Conservation (phyloP, 495 filamentous ascomycete species). For the Rusavskia elegans region DNA sequence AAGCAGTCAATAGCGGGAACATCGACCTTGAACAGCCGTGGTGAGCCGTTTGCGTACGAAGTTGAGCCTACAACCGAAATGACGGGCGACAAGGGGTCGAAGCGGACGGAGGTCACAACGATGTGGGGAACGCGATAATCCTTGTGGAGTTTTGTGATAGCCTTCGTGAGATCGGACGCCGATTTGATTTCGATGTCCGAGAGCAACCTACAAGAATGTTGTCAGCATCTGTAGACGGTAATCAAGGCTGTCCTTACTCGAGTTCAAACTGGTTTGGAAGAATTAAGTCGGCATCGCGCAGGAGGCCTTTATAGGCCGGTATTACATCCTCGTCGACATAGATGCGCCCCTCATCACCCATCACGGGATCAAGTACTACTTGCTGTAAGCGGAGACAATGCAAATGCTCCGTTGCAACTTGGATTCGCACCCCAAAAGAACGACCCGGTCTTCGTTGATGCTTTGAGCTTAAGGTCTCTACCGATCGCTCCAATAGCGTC, state of each 20-base stretch:
- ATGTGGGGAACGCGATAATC: constrained; percentile 72
- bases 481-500: constrained; percentile 73
- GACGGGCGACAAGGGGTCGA: constrained; percentile 29
- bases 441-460: constrained; percentile 45
- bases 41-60: constrained; percentile 37
- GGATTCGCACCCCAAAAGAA: constrained; percentile 69
- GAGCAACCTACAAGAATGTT: constrained; percentile 41
- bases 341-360: constrained; percentile 85
- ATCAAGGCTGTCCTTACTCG: constrained; percentile 42
- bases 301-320: constrained; percentile 68
- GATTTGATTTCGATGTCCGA: constrained; percentile 71
- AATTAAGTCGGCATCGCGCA: constrained; percentile 75
- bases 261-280: constrained; percentile 95
- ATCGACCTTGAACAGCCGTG: constrained; percentile 68
- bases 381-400: neutral
- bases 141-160: constrained; percentile 61
- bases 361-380: constrained; percentile 80
- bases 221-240: neutral
- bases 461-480: constrained; percentile 55
- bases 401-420: neutral
- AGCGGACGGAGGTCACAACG: constrained; percentile 73
- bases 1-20: constrained; percentile 79
- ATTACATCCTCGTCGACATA: constrained; percentile 85
- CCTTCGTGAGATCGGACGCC: constrained; percentile 49
- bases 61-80: constrained; percentile 71